These are phyloP conservation scores for Raffaelea deltoideospora DNA, from an alignment of 2,329 filamentous ascomycete species.

Conservation along the genomic window DNA sequence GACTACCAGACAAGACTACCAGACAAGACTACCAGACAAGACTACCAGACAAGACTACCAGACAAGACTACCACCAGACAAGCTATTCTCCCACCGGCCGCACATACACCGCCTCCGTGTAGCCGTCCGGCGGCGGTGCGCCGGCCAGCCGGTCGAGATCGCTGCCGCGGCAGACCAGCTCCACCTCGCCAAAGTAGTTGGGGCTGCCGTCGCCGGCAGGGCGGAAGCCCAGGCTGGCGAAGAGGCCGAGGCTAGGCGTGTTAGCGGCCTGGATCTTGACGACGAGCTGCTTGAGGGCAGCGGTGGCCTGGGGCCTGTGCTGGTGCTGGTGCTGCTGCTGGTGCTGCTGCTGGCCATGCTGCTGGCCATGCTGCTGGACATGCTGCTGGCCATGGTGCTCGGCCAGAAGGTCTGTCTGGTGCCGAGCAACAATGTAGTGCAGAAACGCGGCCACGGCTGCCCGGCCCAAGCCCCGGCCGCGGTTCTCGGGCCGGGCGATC, in stretches of 20 bases:
- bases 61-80: neutral
- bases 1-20: too few relatives aligned
- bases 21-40: too few relatives aligned
- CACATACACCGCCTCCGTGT: conserved; percentile 6
- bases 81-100: too few relatives aligned
- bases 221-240: conserved; percentile 34
- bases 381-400: conserved; percentile 24
- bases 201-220: conserved; percentile 33
- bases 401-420: conserved; percentile 36
- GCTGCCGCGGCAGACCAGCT: conserved; percentile 20
- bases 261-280: conserved; percentile 40
- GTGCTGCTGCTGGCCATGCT: neutral
- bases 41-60: too few relatives aligned
- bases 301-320: conserved; percentile 1
- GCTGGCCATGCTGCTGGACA: neutral
- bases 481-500: conserved; percentile 48
- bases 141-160: conserved; percentile 15
- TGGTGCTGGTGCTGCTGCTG: too few relatives aligned
- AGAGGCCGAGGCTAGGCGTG: conserved; percentile 32
- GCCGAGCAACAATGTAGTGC: conserved; percentile 41
- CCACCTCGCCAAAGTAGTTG: conserved; percentile 47
- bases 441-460: conserved; percentile 54
- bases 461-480: conserved; percentile 49
- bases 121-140: conserved; percentile 11
- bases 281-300: conserved; percentile 15